Conservation (phyloP, 257 asterid genomes). For the Nicotiana benthamiana region DNA sequence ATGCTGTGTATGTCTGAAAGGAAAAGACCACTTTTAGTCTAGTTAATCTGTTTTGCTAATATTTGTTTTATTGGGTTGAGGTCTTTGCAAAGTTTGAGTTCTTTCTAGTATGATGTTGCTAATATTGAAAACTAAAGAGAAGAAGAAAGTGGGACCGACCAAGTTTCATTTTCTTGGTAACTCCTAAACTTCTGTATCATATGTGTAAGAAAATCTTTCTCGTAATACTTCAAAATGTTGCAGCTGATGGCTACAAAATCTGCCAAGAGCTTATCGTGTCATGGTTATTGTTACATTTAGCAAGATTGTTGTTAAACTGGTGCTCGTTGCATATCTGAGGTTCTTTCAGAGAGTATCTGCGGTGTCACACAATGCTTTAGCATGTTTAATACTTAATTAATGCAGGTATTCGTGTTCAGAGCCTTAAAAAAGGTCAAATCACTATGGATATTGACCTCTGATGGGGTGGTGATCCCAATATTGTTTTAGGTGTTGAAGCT, state of each 20-base stretch:
- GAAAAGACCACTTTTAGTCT: neutral
- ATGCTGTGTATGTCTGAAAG: neutral
- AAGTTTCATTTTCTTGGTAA: neutral
- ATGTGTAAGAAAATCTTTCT: neutral
- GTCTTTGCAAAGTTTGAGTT: neutral
- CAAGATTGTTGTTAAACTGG: neutral
- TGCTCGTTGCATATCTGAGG: neutral
- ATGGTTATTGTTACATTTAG: neutral
- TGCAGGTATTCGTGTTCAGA: slow-evolving; percentile 98
- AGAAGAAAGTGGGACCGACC: neutral
- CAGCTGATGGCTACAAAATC: neutral
- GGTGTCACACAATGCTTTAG: neutral
- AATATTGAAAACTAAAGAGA: neutral
- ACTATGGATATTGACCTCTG: slow-evolving; percentile 97
- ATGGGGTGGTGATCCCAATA: slow-evolving; percentile 99
- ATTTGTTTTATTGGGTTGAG: neutral
- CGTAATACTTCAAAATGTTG: neutral
- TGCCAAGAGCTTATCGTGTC: neutral
- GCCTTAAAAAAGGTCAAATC: slow-evolving; percentile 94
- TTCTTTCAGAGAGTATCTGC: neutral
- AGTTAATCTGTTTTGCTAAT: neutral
- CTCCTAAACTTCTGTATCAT: neutral
- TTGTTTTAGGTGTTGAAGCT: slow-evolving; percentile 88
- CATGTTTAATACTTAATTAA: slow-evolving; percentile 6
- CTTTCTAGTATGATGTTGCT: neutral